These are phyloP conservation scores for Hyaloscypha finlandica DNA, from an alignment of 495 filamentous ascomycete species.

Conservation along the genomic window DNA sequence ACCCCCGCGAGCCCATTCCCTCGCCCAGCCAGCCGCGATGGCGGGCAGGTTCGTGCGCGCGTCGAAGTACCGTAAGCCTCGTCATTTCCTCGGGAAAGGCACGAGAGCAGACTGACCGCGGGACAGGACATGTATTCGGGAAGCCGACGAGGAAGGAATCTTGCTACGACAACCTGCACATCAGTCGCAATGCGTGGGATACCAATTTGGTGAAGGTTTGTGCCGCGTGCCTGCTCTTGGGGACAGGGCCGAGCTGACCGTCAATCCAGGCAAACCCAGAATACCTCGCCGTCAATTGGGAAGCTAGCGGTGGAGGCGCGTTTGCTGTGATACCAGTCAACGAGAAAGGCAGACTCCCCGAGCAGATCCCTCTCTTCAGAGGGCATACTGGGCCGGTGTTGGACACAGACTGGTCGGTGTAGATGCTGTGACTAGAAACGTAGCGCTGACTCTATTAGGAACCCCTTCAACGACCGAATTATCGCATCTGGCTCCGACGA, in stretches of 20 bases:
- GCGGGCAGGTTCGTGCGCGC: constrained; percentile 96
- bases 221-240: constrained; percentile 5
- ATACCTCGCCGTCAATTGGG: constrained; percentile 97
- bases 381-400: constrained; percentile 94
- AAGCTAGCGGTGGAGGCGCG: constrained; percentile 92
- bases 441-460: constrained; percentile 58
- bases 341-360: constrained; percentile 85
- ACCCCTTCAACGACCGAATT: constrained; percentile 89
- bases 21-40: constrained; percentile 51
- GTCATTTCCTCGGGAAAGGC: constrained; percentile 3
- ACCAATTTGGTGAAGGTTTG: constrained; percentile 94
- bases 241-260: constrained; percentile 21
- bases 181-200: constrained; percentile 98
- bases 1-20: background rate
- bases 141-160: constrained; percentile 87
- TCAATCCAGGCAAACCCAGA: constrained; percentile 80
- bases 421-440: constrained; percentile 24
- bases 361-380: constrained; percentile 91
- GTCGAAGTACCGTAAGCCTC: constrained; percentile 92
- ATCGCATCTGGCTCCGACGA: constrained; percentile 95
- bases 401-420: constrained; percentile 91
- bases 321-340: constrained; percentile 94
- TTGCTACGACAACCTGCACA: constrained; percentile 93
- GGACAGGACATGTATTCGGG: constrained; percentile 93
- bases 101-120: constrained; percentile 27